Conservation (phyloP, 1,284 basidiomycete genomes). For the Sporisorium exsertum region DNA sequence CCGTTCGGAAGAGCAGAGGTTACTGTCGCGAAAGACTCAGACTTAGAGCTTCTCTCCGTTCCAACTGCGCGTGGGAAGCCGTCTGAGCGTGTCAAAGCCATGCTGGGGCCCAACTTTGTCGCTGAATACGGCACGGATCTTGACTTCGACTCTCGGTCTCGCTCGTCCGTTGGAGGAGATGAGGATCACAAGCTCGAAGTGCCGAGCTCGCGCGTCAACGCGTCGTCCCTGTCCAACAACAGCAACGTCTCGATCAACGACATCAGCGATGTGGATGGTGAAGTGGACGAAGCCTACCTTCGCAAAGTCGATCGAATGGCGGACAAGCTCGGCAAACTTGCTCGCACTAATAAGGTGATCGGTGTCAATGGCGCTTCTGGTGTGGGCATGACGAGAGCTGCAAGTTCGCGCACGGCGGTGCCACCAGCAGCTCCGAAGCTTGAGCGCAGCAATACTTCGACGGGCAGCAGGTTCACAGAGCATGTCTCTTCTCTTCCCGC, state of each 20-base stretch:
- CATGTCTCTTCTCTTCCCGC: slow-evolving; percentile 9
- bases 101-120: slow-evolving; percentile 46
- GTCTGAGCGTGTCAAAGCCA: slow-evolving; percentile 38
- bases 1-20: background rate
- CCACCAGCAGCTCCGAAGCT: slow-evolving; percentile 7
- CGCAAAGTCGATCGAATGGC: slow-evolving; percentile 50
- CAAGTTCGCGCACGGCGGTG: background rate
- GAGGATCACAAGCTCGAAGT: slow-evolving; percentile 14
- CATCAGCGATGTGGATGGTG: slow-evolving; percentile 41
- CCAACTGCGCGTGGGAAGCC: slow-evolving; percentile 12
- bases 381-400: background rate
- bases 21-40: background rate
- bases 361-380: background rate
- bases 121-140: slow-evolving; percentile 35
- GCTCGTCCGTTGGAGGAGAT: slow-evolving; percentile 15
- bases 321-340: slow-evolving; percentile 43
- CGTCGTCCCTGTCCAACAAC: slow-evolving; percentile 11
- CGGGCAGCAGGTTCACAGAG: slow-evolving; percentile 30
- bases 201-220: background rate
- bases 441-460: slow-evolving; percentile 13
- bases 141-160: slow-evolving; percentile 20
- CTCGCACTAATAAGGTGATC: slow-evolving; percentile 16
- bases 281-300: slow-evolving; percentile 42
- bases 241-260: slow-evolving; percentile 36
- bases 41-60: slow-evolving; percentile 27